Evolutionary conservation across 2,329 filamentous ascomycete genomes (phyloP).

Genomic region (Diatrype stigma): DNA sequence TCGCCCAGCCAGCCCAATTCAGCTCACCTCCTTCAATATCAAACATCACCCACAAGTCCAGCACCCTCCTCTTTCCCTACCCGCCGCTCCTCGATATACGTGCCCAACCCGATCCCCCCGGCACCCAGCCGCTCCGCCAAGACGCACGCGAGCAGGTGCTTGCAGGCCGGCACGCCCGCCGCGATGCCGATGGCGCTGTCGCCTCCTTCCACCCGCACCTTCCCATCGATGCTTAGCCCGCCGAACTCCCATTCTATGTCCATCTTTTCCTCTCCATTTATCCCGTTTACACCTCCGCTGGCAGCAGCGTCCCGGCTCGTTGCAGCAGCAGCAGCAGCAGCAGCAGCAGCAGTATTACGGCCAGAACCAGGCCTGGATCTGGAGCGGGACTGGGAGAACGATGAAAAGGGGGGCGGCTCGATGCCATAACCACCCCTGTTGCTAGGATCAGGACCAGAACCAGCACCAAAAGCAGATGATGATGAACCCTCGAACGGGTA

Average conservation of each 20-base stretch:
- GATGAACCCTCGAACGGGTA: conserved; percentile 50
- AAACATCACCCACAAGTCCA: conserved; percentile 56
- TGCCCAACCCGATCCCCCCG: conserved; percentile 46
- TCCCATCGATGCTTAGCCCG: conserved; percentile 30
- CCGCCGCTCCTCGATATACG: conserved; percentile 49
- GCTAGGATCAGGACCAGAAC: neutral
- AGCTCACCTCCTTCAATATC: conserved; percentile 3
- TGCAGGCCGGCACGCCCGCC: conserved; percentile 61
- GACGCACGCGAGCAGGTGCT: conserved; percentile 83
- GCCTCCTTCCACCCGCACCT: conserved; percentile 18
- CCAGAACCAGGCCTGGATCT: neutral
- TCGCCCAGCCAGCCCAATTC: neutral
- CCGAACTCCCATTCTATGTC: conserved; percentile 25
- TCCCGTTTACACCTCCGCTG: conserved; percentile 2
- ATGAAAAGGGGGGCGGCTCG: neutral
- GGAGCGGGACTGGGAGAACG: neutral
- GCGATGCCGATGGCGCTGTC: conserved; percentile 6
- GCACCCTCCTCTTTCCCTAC: conserved; percentile 65
- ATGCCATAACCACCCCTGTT: no score
- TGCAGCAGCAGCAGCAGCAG: conserved; percentile 5
- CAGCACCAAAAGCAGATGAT: no score
- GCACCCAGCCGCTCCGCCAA: conserved; percentile 62
- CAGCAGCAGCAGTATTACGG: conserved; percentile 4
- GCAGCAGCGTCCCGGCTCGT: no score
- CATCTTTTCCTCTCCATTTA: conserved; percentile 4